Conservation (phyloP, 257 asterid genomes). For the Solanum megistacrolobum region DNA sequence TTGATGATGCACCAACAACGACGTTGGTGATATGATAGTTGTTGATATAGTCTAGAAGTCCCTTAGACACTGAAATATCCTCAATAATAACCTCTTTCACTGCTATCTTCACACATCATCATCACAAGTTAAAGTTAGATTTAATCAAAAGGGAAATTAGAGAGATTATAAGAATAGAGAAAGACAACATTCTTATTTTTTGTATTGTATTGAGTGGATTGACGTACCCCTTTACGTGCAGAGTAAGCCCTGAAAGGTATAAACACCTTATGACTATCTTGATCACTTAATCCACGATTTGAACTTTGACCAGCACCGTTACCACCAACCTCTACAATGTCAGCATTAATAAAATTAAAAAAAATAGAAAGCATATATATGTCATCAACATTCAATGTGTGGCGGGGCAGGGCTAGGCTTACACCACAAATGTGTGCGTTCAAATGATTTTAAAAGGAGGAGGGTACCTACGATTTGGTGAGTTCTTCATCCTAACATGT, state of each 20-base stretch:
- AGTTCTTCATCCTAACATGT: constrained; percentile 36
- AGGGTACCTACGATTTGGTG: constrained; percentile 41
- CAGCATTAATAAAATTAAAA: not conserved
- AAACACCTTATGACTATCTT: constrained; percentile 22
- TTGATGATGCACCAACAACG: constrained; percentile 56
- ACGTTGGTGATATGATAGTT: constrained; percentile 28
- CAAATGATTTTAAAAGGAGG: not conserved
- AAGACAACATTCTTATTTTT: not conserved
- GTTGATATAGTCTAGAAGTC: constrained; percentile 49
- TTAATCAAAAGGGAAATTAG: not conserved
- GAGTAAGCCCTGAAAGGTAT: constrained; percentile 34
- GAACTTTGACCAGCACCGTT: constrained; percentile 18
- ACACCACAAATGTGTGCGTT: not conserved
- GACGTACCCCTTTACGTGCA: constrained; percentile 61
- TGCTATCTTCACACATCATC: constrained; percentile 16
- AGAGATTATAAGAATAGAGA: not conserved
- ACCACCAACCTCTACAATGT: constrained; percentile 9
- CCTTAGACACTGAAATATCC: constrained; percentile 39
- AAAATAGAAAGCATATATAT: not conserved
- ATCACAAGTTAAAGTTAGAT: not conserved
- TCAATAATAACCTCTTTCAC: constrained; percentile 44
- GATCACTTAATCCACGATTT: constrained; percentile 21
- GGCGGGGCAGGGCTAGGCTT: not conserved
- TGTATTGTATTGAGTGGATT: not conserved
- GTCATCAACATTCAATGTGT: not conserved